Base-by-base conservation (phyloP, 129 eudicot genomes). In the Artemisia tridentata region DNA sequence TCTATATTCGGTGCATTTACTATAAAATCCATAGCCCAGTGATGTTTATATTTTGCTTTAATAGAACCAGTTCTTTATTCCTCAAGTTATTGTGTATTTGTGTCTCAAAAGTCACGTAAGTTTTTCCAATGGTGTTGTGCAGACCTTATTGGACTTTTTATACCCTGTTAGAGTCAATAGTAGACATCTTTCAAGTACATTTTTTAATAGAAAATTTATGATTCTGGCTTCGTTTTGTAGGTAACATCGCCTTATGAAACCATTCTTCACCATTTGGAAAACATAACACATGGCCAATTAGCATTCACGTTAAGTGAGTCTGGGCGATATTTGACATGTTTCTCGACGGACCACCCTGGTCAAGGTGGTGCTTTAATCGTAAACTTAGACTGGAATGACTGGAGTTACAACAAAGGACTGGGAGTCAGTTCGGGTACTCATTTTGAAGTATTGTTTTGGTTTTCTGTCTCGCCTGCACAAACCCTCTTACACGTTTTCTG, bases 361-460 rank as follows among this genome's bases (percentile, higher is more conserved):
- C 72, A 77, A 77, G 78, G 81, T 38, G 95, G 86, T 68, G 85
- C 82, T 58, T 79, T 88, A 68, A 92, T 88, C 69, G 81, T 88
- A 54, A 92, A 86, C 78, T 76, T 92, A 13, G 96, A 88, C 84
- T 88, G 96, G 98, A 92, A 89, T 27, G 80, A 92, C 81, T 17
- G 96, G 98, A 68, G 70, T 88, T 75, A 96, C 95, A 53, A 95
- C 98, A 48, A 91, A 86, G 80, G 97, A 91, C 83, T 91, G 97
- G 96, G 97, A 91, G n/a, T 84, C 96, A 0, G 88, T 88, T 78
- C 29, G 29, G 29, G 29, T 27, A 27, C 29, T 27, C 3, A 27
- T 27, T 27, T 27, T 27, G 3, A 1, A 27, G 2, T 27, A 27
- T 27, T 27, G 9, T 17, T 48, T 60, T 27, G 34, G 67, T 14